Percentiles rank a stretch among this genome's conserved stretches.
These are phyloP conservation scores for Mentha longifolia DNA, from an alignment of 257 asterid species.

Conservation along the genomic window DNA sequence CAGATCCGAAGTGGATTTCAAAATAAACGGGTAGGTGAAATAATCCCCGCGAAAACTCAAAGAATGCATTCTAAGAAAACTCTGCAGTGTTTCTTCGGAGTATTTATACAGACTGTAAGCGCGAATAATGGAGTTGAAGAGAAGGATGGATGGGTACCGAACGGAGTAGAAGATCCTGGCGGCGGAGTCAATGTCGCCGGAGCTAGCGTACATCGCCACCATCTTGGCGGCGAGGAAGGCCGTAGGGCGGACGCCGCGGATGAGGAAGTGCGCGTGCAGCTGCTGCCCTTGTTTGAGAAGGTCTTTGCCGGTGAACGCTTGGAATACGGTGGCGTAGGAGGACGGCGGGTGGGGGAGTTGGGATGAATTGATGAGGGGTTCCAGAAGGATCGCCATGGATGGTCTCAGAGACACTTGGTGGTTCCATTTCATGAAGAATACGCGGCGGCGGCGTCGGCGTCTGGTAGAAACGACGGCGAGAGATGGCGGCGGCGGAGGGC, in stretches of 20 bases:
- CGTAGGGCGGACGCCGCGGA: slow-evolving; percentile 57
- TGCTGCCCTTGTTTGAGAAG: slow-evolving; percentile 70
- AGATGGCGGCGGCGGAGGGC: slow-evolving; percentile 5
- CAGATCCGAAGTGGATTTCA: slow-evolving; percentile 64
- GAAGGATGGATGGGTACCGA: slow-evolving; percentile 45
- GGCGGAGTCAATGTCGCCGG: slow-evolving; percentile 76
- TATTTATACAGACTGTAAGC: slow-evolving; percentile 58
- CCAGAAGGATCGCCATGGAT: slow-evolving; percentile 45
- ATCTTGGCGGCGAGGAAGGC: slow-evolving; percentile 72
- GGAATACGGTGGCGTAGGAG: slow-evolving; percentile 62
- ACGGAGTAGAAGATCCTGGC: slow-evolving; percentile 47
- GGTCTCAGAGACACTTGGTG: slow-evolving; percentile 36
- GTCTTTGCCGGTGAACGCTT: slow-evolving; percentile 60
- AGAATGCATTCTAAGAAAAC: slow-evolving; percentile 49
- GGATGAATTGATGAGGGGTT: slow-evolving; percentile 42
- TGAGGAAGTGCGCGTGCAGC: slow-evolving; percentile 66
- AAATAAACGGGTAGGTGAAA: slow-evolving; percentile 82
- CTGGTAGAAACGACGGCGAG: neutral
- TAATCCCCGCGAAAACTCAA: slow-evolving; percentile 62
- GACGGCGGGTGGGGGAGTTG: slow-evolving; percentile 42
- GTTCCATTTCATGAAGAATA: slow-evolving; percentile 37
- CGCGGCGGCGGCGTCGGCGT: slow-evolving; percentile 21
- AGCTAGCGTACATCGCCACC: slow-evolving; percentile 97
- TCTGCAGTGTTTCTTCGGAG: slow-evolving; percentile 38
- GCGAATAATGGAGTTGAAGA: slow-evolving; percentile 77